Base-by-base conservation (phyloP, 345 rosid species). In the Excoecaria agallocha region DNA sequence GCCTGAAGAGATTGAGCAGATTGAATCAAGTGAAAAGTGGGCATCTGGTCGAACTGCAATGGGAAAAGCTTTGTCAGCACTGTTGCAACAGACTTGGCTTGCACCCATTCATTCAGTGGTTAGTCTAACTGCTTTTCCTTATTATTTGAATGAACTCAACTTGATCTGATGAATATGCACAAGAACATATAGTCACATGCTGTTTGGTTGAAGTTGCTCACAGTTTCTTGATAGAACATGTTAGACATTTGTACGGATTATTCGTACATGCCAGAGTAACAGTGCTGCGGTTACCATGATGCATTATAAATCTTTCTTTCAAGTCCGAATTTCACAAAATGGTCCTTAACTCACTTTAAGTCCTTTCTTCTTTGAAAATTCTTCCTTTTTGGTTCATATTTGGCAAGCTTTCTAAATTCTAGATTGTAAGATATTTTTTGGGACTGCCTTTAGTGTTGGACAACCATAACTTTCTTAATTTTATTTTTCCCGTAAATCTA, bases 71-170 rank as follows among this genome's bases (percentile, higher is more conserved):
- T 82, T 90, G 75, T 86, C 98, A 70, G 79, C 79, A 58, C 85
- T 93, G 17, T 73, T 93, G 85, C 91, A 90, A 80, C 90, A 81
- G 64, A 82, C 96, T 62, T 93, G 96, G 96, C 87, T 89, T 80
- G 62, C 84, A 67, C 78, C 79, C n/a, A 38, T 69, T 54, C 78
- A 69, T 71, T 65, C 54, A 12, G 38, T 52, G 89, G 92, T 86
- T 77, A 78, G 90, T 83, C 76, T 71, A 78, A 50, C 3, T 24
- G 60, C 54, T 63, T 61, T 49, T 19, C 35, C 43, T 2, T 45
- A 12, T 12, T 45, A 16, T 38, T 19, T 37, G 37, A 52, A 55
- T 20, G 51, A 58, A 49, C 30, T 72, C 24, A 2, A 24, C 67
- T 19, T 12, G 16, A 71, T 61, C 3, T 35, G 38, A 37, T 59